Conservation (phyloP, 345 rosid genomes). For the Gynandropsis gynandra region DNA sequence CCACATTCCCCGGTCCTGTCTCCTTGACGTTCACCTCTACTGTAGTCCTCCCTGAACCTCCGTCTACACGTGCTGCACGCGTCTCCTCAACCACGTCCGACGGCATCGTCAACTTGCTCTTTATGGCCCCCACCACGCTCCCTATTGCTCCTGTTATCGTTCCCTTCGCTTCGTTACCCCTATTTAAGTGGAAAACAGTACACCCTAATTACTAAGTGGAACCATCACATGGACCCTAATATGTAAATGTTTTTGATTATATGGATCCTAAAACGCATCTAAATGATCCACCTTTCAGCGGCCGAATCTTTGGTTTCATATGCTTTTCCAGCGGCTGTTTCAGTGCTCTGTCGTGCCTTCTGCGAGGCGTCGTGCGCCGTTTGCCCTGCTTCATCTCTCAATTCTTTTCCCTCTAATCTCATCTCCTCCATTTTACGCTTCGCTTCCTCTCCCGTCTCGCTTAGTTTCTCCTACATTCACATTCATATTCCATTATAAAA, state of each 20-base stretch:
- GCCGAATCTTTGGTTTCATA: conserved; percentile 19
- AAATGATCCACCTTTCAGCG: neutral
- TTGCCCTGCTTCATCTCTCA: conserved; percentile 26
- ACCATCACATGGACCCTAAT: neutral
- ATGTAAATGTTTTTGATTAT: no score
- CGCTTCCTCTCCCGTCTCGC: conserved; percentile 43
- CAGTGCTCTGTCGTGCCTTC: conserved; percentile 10
- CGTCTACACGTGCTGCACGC: conserved; percentile 30
- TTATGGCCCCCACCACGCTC: conserved; percentile 32
- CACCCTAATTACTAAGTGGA: no score
- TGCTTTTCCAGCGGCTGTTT: conserved; percentile 13
- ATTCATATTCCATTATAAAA: neutral
- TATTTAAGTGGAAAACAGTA: neutral
- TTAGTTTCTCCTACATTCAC: conserved; percentile 29
- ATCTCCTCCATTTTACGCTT: conserved; percentile 47
- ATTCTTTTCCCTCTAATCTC: conserved; percentile 33
- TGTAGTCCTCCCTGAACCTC: conserved; percentile 25
- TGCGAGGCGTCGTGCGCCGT: conserved; percentile 15
- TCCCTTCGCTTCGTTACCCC: conserved; percentile 34
- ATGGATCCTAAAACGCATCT: no score
- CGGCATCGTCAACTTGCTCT: conserved; percentile 37
- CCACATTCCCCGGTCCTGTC: conserved; percentile 17
- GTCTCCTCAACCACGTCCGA: conserved; percentile 30
- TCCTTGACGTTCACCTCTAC: conserved; percentile 18
- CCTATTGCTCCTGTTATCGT: conserved; percentile 31